phyloP scores from a whole-genome alignment of 192 early-diverging fungal species.

The Entomortierella chlamydospora region DNA sequence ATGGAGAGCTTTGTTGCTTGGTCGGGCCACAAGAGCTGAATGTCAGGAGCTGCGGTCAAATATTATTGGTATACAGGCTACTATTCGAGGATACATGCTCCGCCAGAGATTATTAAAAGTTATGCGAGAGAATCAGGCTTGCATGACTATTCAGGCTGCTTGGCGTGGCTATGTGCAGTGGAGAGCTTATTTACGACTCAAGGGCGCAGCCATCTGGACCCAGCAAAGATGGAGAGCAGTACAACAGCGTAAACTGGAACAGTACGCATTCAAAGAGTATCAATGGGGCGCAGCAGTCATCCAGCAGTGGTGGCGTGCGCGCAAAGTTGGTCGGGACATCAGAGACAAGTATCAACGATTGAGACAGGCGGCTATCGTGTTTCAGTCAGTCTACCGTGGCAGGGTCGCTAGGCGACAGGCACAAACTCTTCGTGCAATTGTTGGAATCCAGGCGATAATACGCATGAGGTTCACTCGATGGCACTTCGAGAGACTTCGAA shows the following conservation, averaged over 20 bases:
- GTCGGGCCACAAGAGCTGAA: constrained; percentile 7
- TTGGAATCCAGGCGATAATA: constrained; percentile 28
- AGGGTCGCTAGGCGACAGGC: constrained; percentile 17
- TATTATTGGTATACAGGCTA: constrained; percentile 25
- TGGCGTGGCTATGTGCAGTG: constrained; percentile 41
- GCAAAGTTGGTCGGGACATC: constrained; percentile 7
- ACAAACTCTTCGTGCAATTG: constrained; percentile 20
- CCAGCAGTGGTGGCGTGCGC: constrained; percentile 45
- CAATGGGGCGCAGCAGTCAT: constrained; percentile 32
- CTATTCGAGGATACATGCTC: constrained; percentile 32
- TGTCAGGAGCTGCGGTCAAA: constrained; percentile 11
- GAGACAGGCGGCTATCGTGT: constrained; percentile 12
- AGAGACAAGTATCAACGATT: constrained; percentile 14
- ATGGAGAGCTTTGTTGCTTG: constrained; percentile 30
- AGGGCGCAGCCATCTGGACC: constrained; percentile 19
- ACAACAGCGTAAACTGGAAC: constrained; percentile 15
- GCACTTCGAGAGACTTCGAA: constrained; percentile 21
- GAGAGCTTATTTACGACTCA: constrained; percentile 4
- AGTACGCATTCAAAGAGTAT: constrained; percentile 19
- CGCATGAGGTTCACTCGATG: constrained; percentile 26
- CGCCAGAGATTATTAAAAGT: constrained; percentile 31
- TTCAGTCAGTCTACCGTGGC: constrained; percentile 43
- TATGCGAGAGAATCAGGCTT: constrained; percentile 33
- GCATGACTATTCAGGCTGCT: constrained; percentile 29
- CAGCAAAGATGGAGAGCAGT: constrained; percentile 47